Percentiles rank a stretch among this genome's conserved stretches.
Conservation (phyloP, 352 stramenopile genomes). For the Globisporangium carolinianum region DNA sequence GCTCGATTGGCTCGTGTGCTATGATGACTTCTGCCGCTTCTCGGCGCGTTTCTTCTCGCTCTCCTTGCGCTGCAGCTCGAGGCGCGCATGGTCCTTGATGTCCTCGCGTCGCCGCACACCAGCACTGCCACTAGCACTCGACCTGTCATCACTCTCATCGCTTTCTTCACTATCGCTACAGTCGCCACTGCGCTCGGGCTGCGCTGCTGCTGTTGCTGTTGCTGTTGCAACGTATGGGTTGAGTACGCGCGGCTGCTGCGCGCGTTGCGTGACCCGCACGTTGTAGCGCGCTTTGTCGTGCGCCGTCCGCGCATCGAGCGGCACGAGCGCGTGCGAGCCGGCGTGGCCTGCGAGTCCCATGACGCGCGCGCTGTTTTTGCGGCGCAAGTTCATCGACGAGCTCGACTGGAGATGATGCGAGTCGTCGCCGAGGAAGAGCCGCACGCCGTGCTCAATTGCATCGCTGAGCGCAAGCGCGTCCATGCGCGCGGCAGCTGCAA, state of each 20-base stretch:
- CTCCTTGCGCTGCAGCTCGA: conserved; percentile 61
- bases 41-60: conserved; percentile 29
- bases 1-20: too few species aligned
- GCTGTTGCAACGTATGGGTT: conserved; percentile 45
- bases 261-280: conserved; percentile 43
- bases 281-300: conserved; percentile 75
- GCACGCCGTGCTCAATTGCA: conserved; percentile 71
- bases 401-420: conserved; percentile 30
- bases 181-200: not conserved
- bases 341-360: conserved; percentile 26
- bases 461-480: conserved; percentile 61
- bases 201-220: not conserved
- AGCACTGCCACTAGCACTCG: conserved; percentile 3
- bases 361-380: conserved; percentile 68
- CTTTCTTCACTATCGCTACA: conserved; percentile 12
- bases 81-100: conserved; percentile 56
- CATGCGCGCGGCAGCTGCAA: conserved; percentile 31
- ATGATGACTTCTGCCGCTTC: conserved; percentile 25
- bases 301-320: conserved; percentile 33
- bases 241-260: conserved; percentile 32
- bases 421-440: conserved; percentile 69
- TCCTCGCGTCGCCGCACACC: conserved; percentile 45
- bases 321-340: conserved; percentile 17
- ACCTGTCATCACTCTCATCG: conserved; percentile 9
- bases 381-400: conserved; percentile 42